Percentiles rank a stretch among this genome's conserved stretches.
Conservation (phyloP, 352 stramenopile species). For the Peronospora farinosa region DNA sequence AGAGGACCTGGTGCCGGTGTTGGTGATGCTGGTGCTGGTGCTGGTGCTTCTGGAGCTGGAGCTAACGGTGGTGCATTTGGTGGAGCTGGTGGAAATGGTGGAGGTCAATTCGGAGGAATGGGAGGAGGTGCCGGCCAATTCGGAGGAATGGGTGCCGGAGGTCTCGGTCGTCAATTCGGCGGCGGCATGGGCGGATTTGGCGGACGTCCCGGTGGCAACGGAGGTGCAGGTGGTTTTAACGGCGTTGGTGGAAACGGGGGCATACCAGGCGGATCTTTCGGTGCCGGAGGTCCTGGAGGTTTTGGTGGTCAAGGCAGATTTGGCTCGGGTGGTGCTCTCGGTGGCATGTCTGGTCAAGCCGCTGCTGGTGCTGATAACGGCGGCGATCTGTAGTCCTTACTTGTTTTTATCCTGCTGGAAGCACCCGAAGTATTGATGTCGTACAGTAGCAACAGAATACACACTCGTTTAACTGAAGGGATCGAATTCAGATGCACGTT, state of each 20-base stretch:
- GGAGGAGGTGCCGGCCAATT: constrained; percentile 3
- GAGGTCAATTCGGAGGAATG: constrained; percentile 5
- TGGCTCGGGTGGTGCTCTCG: constrained; percentile 4
- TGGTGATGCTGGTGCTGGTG: neutral
- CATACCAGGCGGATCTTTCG: constrained; percentile 2
- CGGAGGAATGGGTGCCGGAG: constrained; percentile 2
- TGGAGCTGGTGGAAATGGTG: constrained; percentile 3
- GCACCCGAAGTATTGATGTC: too few relatives aligned
- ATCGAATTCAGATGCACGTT: too few relatives aligned
- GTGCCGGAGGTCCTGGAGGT: constrained; percentile 5
- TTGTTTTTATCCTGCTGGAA: too few relatives aligned
- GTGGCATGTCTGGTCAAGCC: constrained; percentile 4
- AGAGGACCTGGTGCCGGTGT: constrained; percentile 2
- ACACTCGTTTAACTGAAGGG: too few relatives aligned
- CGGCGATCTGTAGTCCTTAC: constrained; percentile 5
- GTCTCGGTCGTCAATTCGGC: neutral
- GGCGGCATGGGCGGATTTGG: constrained; percentile 2
- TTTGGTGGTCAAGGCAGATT: constrained; percentile 7
- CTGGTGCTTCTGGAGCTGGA: constrained; percentile 4
- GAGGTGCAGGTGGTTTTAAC: neutral
- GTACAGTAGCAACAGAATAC: too few relatives aligned
- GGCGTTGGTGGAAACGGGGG: constrained; percentile 2
- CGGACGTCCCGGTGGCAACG: constrained; percentile 4
- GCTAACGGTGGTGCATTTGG: neutral
- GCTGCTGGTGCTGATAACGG: neutral